A percentile compares a stretch with the other conserved stretches of the same genome.
These are phyloP conservation scores for Ciborinia camelliae DNA, from an alignment of 2,329 filamentous ascomycete species.

Conservation along the genomic window DNA sequence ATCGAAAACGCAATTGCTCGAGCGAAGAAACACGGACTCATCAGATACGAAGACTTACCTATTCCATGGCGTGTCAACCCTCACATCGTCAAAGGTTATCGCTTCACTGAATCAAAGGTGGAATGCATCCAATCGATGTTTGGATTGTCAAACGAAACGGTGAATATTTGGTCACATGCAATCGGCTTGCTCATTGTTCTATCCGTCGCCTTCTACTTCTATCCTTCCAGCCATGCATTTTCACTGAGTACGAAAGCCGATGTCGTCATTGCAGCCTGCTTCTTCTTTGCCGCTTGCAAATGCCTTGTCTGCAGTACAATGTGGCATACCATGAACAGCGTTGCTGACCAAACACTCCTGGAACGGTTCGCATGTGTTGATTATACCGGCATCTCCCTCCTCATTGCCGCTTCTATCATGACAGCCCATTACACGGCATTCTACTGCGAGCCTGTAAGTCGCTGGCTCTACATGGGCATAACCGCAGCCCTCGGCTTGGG, in stretches of 20 bases:
- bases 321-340: conserved; percentile 99
- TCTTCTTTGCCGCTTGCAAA: conserved; percentile 94
- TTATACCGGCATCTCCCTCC: conserved; percentile 93
- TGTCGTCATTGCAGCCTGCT: conserved; percentile 84
- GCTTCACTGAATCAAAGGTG: conserved; percentile 86
- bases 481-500: conserved; percentile 79
- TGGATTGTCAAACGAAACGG: conserved; percentile 81
- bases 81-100: conserved; percentile 87
- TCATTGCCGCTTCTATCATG: conserved; percentile 95
- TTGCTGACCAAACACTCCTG: conserved; percentile 83
- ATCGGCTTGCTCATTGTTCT: conserved; percentile 87
- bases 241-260: conserved; percentile 81
- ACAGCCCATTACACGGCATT: conserved; percentile 98
- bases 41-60: conserved; percentile 86
- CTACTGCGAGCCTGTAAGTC: conserved; percentile 88
- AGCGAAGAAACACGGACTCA: conserved; percentile 76
- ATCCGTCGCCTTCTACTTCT: conserved; percentile 90
- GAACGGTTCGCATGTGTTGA: conserved; percentile 97
- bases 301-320: conserved; percentile 92
- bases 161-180: conserved; percentile 98
- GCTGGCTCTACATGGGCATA: conserved; percentile 79
- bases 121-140: conserved; percentile 85
- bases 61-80: conserved; percentile 93
- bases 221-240: conserved; percentile 85
- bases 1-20: conserved; percentile 73